Evolutionary conservation across 2,329 filamentous ascomycete genomes (phyloP).

Genomic region (Talaromyces sp.): DNA sequence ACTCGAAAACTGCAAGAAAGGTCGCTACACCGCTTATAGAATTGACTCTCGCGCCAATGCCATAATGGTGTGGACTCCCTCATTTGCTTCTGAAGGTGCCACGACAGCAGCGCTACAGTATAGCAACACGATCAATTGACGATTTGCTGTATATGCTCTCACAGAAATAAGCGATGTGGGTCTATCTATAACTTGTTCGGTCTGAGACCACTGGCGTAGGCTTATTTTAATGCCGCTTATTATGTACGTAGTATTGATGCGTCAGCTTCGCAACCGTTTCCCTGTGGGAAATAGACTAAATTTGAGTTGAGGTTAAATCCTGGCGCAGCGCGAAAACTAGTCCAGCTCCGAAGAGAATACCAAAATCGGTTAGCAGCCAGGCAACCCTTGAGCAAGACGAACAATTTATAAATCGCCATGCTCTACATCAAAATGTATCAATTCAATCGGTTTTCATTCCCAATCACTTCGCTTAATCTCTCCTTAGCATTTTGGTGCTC

Average conservation of each 20-base stretch:
- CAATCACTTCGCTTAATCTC: not conserved
- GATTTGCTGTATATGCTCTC: too few species aligned
- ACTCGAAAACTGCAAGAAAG: too few species aligned
- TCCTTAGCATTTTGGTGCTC: not conserved
- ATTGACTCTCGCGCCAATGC: too few species aligned
- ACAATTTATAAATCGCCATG: not conserved
- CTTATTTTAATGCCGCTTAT: not conserved
- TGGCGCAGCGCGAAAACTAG: not conserved
- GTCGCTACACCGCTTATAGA: too few species aligned
- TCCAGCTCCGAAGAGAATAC: not conserved
- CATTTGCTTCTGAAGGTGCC: too few species aligned
- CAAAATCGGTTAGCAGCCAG: not conserved
- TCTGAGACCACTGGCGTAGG: not conserved
- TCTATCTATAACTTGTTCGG: not conserved
- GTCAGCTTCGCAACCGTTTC: not conserved
- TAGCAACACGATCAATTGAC: too few species aligned
- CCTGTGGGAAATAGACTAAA: not conserved
- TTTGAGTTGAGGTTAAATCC: not conserved
- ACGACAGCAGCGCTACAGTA: too few species aligned
- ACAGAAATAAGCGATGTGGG: too few species aligned
- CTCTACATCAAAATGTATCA: not conserved
- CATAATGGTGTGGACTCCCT: too few species aligned
- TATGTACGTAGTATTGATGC: not conserved
- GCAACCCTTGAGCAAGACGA: not conserved
- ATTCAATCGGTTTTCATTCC: not conserved